Evolutionary conservation across 768 basidiomycete species (phyloP), one percentile per base, ranked within the genome.

Genomic region (Ephemerocybe angulata): DNA sequence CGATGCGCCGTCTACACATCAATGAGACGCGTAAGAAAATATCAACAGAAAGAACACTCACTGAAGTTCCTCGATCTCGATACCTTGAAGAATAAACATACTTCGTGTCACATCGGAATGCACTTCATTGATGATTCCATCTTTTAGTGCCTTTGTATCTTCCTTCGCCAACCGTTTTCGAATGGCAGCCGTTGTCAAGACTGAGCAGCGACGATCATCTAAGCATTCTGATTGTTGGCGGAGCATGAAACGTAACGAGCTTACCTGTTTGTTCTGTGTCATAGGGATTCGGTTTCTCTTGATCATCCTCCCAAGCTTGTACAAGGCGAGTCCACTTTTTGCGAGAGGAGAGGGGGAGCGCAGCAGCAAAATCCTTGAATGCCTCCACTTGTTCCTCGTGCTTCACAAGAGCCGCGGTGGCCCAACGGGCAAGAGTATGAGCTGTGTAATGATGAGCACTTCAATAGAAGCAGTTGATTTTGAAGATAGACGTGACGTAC

Each of bases 11-110:
- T 6, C 44, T 17, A 19, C 30, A n/a, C 19, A 44, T 27, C 33
- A 43, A 31, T 17, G 5, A 11, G 24, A 27, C 25, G 17, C 25
- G 38, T 43, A 38, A 12, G 11, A 33, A 21, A 40, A 30, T n/a
- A 30, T 12, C 50, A 24, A 54, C n/a, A 12, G 28, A 17, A 35
- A n/a, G 43, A 52, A 17, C 15, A 66, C 69, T 28, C 48, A 73
- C 71, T 73, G 70, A 31, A 56, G 58, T 13, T 68, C 67, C 52
- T 76, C 70, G 5, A 75, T 27, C 28, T 73, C 67, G 1, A 74
- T 44, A 4, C 67, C 72, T 22, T 59, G 60, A 0, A 54, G 56
- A 35, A 74, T 60, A 15, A 75, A 58, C 11, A 60, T 44, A 29
- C 63, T 64, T 6, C 69, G 65, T 0, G 62, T 44, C 0, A 63